These are phyloP conservation scores for Lindgomyces ingoldianus DNA, from an alignment of 495 filamentous ascomycete species.

Conservation along the genomic window DNA sequence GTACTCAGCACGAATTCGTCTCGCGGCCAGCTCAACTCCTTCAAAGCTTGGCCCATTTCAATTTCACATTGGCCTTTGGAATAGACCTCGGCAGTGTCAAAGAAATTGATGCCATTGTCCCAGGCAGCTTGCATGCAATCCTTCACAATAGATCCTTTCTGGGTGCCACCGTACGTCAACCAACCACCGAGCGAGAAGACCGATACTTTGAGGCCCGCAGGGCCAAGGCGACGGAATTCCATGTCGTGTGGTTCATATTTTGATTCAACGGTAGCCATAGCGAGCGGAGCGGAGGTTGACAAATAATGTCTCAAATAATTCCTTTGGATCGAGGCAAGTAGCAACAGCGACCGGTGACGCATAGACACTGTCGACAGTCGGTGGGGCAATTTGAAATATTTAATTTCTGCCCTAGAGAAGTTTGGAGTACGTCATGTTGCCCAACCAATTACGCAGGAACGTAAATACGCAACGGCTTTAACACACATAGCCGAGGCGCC, in stretches of 20 bases:
- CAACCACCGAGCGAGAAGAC: conserved; percentile 46
- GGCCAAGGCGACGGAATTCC: conserved; percentile 47
- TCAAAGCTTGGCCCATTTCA: conserved; percentile 61
- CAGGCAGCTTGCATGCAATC: conserved; percentile 53
- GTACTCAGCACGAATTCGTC: conserved; percentile 53
- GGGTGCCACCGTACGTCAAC: conserved; percentile 44
- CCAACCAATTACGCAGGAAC: not conserved
- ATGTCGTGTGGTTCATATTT: conserved; percentile 39
- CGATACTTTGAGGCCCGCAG: conserved; percentile 48
- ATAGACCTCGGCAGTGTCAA: conserved; percentile 58
- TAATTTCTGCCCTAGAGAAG: not conserved
- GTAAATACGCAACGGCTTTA: not conserved
- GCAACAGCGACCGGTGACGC: not conserved
- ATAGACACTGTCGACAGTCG: not conserved
- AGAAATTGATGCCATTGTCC: conserved; percentile 59
- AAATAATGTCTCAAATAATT: not conserved
- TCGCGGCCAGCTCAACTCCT: conserved; percentile 52
- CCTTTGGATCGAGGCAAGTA: not conserved
- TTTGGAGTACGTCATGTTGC: not conserved
- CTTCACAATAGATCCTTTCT: conserved; percentile 47
- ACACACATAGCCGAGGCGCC: not conserved
- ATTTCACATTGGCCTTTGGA: conserved; percentile 58
- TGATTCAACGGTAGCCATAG: conserved; percentile 36
- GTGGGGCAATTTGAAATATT: not conserved
- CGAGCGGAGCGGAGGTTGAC: not conserved